phyloP scores from a whole-genome alignment of 352 stramenopile genomes.

The Pythium brassicae region DNA sequence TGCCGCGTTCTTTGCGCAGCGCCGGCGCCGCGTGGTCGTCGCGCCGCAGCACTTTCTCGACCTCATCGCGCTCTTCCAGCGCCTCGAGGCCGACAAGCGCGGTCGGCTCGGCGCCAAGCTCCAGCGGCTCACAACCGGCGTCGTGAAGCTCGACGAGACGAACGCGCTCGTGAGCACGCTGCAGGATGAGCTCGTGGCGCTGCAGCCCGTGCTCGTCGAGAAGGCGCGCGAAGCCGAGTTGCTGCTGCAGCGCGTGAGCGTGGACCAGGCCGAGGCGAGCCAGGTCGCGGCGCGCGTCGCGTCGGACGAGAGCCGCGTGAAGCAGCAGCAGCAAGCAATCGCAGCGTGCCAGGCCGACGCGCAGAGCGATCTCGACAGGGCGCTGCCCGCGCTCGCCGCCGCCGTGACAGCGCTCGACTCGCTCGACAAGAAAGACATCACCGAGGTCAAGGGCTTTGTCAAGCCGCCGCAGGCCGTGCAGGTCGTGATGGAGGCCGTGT shows the following conservation, averaged over 20 bases:
- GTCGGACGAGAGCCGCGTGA: slow-evolving; percentile 54
- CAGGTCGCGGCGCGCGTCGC: slow-evolving; percentile 46
- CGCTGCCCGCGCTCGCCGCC: slow-evolving; percentile 67
- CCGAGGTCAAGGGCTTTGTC: slow-evolving; percentile 82
- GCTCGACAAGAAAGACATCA: slow-evolving; percentile 86
- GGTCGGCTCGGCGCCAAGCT: slow-evolving; percentile 36
- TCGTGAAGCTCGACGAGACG: slow-evolving; percentile 73
- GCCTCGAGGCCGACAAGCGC: slow-evolving; percentile 64
- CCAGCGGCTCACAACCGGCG: slow-evolving; percentile 48
- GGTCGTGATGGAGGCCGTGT: slow-evolving; percentile 85
- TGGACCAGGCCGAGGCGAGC: slow-evolving; percentile 55
- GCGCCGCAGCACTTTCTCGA: slow-evolving; percentile 89
- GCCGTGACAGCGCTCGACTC: slow-evolving; percentile 73
- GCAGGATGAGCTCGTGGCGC: slow-evolving; percentile 73
- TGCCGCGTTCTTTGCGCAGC: slow-evolving; percentile 27
- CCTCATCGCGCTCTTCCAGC: slow-evolving; percentile 83
- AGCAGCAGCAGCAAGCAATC: slow-evolving; percentile 61
- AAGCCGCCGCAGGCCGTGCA: slow-evolving; percentile 82
- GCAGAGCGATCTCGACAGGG: slow-evolving; percentile 66
- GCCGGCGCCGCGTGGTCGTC: slow-evolving; percentile 43
- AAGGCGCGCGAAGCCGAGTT: slow-evolving; percentile 63
- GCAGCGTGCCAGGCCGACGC: slow-evolving; percentile 64
- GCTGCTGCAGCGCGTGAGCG: slow-evolving; percentile 49
- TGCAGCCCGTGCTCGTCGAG: slow-evolving; percentile 71
- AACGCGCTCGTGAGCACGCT: slow-evolving; percentile 56